Conservation (phyloP, 2,329 filamentous ascomycete species). For the Cercospora sesami region DNA sequence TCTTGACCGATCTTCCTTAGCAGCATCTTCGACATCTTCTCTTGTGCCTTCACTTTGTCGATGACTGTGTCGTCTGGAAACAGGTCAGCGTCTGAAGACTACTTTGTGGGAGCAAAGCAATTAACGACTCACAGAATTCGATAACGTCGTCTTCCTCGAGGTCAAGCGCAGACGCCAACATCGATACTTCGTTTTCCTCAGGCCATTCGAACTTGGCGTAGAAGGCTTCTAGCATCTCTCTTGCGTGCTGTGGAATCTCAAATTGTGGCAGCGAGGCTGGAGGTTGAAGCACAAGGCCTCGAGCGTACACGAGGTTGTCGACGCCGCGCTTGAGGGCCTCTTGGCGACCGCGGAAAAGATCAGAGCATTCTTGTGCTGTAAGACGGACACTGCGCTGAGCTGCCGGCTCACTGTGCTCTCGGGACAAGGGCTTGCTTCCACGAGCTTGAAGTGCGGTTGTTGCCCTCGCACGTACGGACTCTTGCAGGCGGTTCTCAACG, state of each 20-base stretch:
- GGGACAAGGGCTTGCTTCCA: not conserved
- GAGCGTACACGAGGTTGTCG: constrained; percentile 15
- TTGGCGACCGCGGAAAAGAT: not conserved
- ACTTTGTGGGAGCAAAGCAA: not conserved
- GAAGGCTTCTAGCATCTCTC: constrained; percentile 20
- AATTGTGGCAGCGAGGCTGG: not conserved
- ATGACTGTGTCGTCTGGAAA: not conserved
- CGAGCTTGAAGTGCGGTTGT: not conserved
- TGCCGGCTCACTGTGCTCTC: not conserved
- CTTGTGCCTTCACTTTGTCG: not conserved
- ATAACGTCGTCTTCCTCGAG: constrained; percentile 9
- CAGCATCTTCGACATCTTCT: not conserved
- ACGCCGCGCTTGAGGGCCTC: constrained; percentile 13
- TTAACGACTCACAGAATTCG: constrained; percentile 25
- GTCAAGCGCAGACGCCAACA: constrained; percentile 18
- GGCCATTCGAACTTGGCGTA: constrained; percentile 16
- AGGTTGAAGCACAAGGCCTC: not conserved
- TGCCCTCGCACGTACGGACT: not conserved
- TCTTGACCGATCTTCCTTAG: constrained; percentile 1
- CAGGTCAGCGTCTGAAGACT: constrained; percentile 5
- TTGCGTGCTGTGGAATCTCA: constrained; percentile 10
- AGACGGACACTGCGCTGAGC: not conserved
- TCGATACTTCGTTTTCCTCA: constrained; percentile 16
- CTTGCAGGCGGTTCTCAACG: not conserved
- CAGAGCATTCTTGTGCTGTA: not conserved